These are phyloP conservation scores for Babesia bovis DNA, from an alignment of 169 alveolate genomes.

Conservation along the genomic window DNA sequence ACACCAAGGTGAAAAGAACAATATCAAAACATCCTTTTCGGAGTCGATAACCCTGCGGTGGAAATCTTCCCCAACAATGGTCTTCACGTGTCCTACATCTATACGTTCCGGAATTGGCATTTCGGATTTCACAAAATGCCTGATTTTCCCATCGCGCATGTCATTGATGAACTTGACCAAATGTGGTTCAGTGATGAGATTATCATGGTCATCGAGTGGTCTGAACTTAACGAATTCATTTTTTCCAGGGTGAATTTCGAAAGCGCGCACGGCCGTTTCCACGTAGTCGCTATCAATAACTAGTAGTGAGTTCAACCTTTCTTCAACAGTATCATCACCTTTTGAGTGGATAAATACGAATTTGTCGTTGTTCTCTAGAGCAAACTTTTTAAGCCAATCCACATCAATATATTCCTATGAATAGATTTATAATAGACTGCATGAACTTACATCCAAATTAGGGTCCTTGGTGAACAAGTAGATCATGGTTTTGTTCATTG, in stretches of 20 bases:
- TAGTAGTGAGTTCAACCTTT: slow-evolving; percentile 34
- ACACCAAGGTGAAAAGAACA: slow-evolving; percentile 65
- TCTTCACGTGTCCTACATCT: slow-evolving; percentile 56
- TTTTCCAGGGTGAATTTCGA: slow-evolving; percentile 45
- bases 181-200: slow-evolving; percentile 6
- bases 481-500: slow-evolving; percentile 42
- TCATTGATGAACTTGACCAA: slow-evolving; percentile 44
- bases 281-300: slow-evolving; percentile 59
- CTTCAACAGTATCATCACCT: slow-evolving; percentile 61
- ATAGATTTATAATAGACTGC: background rate
- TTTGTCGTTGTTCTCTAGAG: slow-evolving; percentile 46
- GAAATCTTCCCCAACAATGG: slow-evolving; percentile 66
- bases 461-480: slow-evolving; percentile 61
- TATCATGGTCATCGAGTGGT: slow-evolving; percentile 39
- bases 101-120: slow-evolving; percentile 48
- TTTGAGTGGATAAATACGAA: slow-evolving; percentile 61
- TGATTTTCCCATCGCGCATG: slow-evolving; percentile 26
- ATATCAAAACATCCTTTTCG: slow-evolving; percentile 38
- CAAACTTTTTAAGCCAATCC: slow-evolving; percentile 39
- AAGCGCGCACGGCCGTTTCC: slow-evolving; percentile 63
- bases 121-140: slow-evolving; percentile 56
- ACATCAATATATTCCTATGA: slow-evolving; percentile 16
- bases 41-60: slow-evolving; percentile 58
- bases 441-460: slow-evolving; percentile 9
- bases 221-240: slow-evolving; percentile 47